Conservation (phyloP, 306 rosid species). For the Hylodesmum podocarpum region DNA sequence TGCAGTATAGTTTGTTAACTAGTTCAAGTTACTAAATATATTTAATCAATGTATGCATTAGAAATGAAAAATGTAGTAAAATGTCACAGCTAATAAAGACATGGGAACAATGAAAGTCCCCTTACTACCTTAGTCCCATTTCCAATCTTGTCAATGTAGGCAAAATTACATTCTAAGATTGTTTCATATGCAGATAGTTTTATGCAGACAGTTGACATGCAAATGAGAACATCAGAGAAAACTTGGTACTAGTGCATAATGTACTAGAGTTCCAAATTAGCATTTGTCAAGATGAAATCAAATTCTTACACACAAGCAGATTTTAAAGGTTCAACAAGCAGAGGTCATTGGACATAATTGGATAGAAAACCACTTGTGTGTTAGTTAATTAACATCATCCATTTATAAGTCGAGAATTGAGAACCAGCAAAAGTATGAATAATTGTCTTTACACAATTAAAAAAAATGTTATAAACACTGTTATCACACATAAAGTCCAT, state of each 20-base stretch:
- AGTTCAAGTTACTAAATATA: constrained; percentile 12
- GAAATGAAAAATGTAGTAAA: neutral
- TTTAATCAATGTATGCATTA: neutral
- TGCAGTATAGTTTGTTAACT: neutral
- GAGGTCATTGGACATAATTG: neutral
- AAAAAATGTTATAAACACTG: neutral
- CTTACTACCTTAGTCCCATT: neutral
- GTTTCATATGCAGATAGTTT: neutral
- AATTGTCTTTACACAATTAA: neutral
- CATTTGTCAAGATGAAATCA: constrained; percentile 11
- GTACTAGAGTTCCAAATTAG: neutral
- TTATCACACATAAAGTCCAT: neutral
- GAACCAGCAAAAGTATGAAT: constrained; percentile 7
- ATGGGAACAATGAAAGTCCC: neutral
- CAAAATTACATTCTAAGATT: neutral
- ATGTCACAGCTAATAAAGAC: neutral
- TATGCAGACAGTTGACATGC: constrained; percentile 8
- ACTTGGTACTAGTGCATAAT: neutral
- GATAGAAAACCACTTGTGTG: neutral
- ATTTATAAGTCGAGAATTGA: neutral
- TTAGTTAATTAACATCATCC: constrained; percentile 13
- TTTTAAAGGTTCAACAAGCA: constrained; percentile 9
- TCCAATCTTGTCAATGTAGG: neutral
- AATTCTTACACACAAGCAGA: neutral
- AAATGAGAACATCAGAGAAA: constrained; percentile 1